These are phyloP conservation scores for Calvatia gigantea DNA, from an alignment of 768 basidiomycete genomes.

Conservation along the genomic window DNA sequence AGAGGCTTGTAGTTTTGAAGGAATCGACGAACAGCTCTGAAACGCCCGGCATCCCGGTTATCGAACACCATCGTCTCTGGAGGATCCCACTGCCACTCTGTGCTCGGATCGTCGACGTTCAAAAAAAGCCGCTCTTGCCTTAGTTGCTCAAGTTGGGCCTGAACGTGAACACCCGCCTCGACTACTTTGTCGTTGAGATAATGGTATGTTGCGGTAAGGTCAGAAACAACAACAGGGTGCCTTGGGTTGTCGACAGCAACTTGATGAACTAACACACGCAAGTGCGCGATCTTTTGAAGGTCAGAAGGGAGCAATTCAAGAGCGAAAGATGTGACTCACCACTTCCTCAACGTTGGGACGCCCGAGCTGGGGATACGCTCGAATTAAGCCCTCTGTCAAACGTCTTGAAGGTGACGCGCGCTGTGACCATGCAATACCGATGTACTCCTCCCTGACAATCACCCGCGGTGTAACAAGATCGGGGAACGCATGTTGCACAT, in stretches of 20 bases:
- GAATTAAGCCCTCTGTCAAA: constrained; percentile 13
- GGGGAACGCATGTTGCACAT: neutral
- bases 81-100: constrained; percentile 8
- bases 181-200: neutral
- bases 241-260: neutral
- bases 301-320: neutral
- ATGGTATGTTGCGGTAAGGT: constrained; percentile 4
- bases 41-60: constrained; percentile 5
- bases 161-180: too few species aligned
- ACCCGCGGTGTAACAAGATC: constrained; percentile 14
- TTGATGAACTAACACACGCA: neutral
- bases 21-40: constrained; percentile 11
- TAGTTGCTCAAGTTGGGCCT: neutral
- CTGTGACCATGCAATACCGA: constrained; percentile 24
- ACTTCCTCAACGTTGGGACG: constrained; percentile 18
- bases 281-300: neutral
- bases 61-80: constrained; percentile 11
- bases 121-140: constrained; percentile 8
- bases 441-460: constrained; percentile 16
- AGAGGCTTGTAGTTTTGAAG: neutral
- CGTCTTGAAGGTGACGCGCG: constrained; percentile 13
- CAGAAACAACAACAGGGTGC: neutral
- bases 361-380: constrained; percentile 18
- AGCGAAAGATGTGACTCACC: constrained; percentile 15
- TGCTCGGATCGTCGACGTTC: constrained; percentile 10